Evolutionary conservation across 345 rosid genomes (phyloP).

Genomic region (Fremontodendron californicum): DNA sequence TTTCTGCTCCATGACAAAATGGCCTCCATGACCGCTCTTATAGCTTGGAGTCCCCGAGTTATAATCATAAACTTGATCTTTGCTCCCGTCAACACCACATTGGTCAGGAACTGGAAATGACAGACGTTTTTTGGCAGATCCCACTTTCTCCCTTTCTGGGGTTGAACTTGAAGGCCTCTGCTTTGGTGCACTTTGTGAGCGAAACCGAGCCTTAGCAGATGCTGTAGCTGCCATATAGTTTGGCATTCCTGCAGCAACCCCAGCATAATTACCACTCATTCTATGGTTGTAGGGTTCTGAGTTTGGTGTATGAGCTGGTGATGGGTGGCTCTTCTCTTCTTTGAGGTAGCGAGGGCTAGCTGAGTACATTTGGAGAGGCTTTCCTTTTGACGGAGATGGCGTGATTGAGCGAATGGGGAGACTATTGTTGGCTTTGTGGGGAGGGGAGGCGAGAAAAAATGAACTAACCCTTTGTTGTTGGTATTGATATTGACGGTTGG

Average conservation of each 20-base stretch:
- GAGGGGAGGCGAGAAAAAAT: constrained; percentile 24
- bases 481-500: constrained; percentile 29
- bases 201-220: constrained; percentile 52
- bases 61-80: constrained; percentile 13
- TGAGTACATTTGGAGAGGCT: constrained; percentile 32
- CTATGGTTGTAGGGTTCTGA: background rate
- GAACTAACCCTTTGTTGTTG: constrained; percentile 30
- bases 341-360: constrained; percentile 41
- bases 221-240: constrained; percentile 82
- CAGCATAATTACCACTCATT: background rate
- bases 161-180: constrained; percentile 53
- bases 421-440: constrained; percentile 11
- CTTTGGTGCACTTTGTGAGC: constrained; percentile 70
- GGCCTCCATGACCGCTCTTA: constrained; percentile 24
- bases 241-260: constrained; percentile 28
- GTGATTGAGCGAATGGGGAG: constrained; percentile 5
- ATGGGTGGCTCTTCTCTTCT: constrained; percentile 35
- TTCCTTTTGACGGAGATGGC: constrained; percentile 27
- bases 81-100: constrained; percentile 14
- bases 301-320: constrained; percentile 26
- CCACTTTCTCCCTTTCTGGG: constrained; percentile 33
- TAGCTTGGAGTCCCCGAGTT: constrained; percentile 33
- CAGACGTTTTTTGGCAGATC: constrained; percentile 27
- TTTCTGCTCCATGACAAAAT: constrained; percentile 26
- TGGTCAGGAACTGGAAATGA: constrained; percentile 30